Base-by-base conservation (phyloP, 2,329 filamentous ascomycete genomes). In the Cercospora zeae-maydis region DNA sequence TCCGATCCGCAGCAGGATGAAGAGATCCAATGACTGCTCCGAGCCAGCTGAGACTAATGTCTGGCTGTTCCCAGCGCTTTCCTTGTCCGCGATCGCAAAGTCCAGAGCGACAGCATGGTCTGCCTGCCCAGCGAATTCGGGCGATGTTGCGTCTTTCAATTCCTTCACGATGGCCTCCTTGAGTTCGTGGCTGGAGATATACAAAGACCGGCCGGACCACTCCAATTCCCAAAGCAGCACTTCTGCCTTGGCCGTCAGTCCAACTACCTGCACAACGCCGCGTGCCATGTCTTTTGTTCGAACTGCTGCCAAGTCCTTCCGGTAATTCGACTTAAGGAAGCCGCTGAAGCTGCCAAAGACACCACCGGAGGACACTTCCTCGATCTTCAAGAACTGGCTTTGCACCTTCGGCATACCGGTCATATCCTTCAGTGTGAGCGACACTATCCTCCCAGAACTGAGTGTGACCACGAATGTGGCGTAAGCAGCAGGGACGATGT, bases 161-260 rank as follows among this genome's bases (percentile, higher is more conserved):
- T 87, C 85, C 1, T 81, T 76, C 14, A 88, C 74, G 36, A 97
- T 82, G 3, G 83, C 77, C 21, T 87, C 85, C 60, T 87, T 85
- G 62, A 87, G 81, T 74, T 96, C 90, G 21, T 88, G 81, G 65
- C 93, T 91, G 27, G 84, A 84, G 52, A 89, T 84, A 53, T 91
- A 82, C 47, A 90, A 86, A 72, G 92, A 88, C 68, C 93, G 91
- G 34, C 93, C 93, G 64, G 90, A 91, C 75, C 93, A 91, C 72
- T 93, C 92, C 47, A 97, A 83, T 72, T 89, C 90, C 95, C 95
- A 99, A 7, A 88, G 84, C 70, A 96, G 89, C 27, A 99, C 79
- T 62, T 88, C 84, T 30, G 90, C 93, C 70, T 88, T 88, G 59
- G 86, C 84, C 1, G 92, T 95, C 13, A 88, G 86, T 37, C 93